phyloP scores from a whole-genome alignment of 2,329 filamentous ascomycete species.

The Fusarium heterosporum region DNA sequence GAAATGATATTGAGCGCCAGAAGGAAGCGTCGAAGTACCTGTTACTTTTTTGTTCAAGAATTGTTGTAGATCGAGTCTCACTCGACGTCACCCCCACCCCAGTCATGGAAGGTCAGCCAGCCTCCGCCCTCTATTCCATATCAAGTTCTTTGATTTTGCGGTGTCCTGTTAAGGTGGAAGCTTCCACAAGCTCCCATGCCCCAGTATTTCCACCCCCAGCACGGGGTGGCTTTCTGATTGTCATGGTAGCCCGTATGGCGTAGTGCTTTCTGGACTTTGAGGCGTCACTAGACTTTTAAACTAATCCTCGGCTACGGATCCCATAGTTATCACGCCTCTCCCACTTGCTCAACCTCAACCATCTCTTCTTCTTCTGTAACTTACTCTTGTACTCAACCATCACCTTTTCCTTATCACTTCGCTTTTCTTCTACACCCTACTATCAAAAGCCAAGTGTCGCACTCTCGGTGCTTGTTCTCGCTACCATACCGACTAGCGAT shows the following conservation, averaged over 20 bases:
- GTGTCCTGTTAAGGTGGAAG: conserved; percentile 36
- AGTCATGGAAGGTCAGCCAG: conserved; percentile 6
- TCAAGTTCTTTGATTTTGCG: conserved; percentile 30
- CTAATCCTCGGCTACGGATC: conserved; percentile 37
- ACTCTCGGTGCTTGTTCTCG: conserved; percentile 24
- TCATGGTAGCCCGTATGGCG: conserved; percentile 29
- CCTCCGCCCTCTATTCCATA: conserved; percentile 28
- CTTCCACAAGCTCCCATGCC: conserved; percentile 53
- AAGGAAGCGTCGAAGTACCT: conserved; percentile 16
- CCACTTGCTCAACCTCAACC: background rate
- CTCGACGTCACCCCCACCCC: conserved; percentile 45
- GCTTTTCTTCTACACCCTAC: background rate
- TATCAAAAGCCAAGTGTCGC: conserved; percentile 5
- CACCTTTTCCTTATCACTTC: conserved; percentile 21
- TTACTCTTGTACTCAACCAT: conserved; percentile 33
- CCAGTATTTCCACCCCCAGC: conserved; percentile 40
- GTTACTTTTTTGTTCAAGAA: conserved; percentile 4
- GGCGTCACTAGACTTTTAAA: conserved; percentile 43
- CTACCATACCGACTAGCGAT: conserved; percentile 12
- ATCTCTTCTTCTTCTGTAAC: conserved; percentile 43
- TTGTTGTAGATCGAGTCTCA: conserved; percentile 30
- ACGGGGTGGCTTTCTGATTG: conserved; percentile 25
- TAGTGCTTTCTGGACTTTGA: conserved; percentile 28
- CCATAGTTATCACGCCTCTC: conserved; percentile 6
- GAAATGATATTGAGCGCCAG: background rate